These are phyloP conservation scores for Oryza nivara DNA, from an alignment of 176 grass and related monocot genomes.

Conservation along the genomic window DNA sequence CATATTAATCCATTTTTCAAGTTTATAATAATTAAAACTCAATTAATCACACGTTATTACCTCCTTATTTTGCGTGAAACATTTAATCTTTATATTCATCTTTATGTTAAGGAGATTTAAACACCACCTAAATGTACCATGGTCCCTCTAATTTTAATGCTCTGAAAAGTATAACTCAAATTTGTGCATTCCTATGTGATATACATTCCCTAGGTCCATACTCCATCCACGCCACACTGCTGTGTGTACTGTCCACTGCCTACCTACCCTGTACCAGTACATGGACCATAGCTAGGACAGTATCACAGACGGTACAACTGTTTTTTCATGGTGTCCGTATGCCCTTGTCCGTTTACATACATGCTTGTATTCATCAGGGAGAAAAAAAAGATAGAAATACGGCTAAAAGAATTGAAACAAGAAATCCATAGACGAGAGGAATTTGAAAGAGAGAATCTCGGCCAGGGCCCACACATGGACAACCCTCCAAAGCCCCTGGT, in stretches of 20 bases:
- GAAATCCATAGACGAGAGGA: background rate
- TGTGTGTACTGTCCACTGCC: background rate
- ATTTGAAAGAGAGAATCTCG: slow-evolving; percentile 26
- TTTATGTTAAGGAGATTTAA: no score
- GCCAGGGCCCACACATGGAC: background rate
- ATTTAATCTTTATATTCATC: no score
- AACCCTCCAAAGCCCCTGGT: background rate
- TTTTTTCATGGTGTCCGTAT: background rate
- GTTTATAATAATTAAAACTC: no score
- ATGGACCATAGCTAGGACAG: background rate
- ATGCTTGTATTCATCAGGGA: background rate
- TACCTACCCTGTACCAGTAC: background rate
- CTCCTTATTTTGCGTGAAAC: no score
- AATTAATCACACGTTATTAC: no score
- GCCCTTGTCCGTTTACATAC: background rate
- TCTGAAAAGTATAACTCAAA: background rate
- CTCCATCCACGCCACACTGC: background rate
- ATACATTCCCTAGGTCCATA: slow-evolving; percentile 7
- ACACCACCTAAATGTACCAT: background rate
- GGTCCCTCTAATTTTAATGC: background rate
- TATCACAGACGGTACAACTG: background rate
- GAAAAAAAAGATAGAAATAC: background rate
- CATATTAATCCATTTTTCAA: no score
- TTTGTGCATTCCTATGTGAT: background rate
- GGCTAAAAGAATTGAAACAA: background rate